These are phyloP conservation scores for Tagetes erecta DNA, from an alignment of 129 eudicot species.

Conservation along the genomic window DNA sequence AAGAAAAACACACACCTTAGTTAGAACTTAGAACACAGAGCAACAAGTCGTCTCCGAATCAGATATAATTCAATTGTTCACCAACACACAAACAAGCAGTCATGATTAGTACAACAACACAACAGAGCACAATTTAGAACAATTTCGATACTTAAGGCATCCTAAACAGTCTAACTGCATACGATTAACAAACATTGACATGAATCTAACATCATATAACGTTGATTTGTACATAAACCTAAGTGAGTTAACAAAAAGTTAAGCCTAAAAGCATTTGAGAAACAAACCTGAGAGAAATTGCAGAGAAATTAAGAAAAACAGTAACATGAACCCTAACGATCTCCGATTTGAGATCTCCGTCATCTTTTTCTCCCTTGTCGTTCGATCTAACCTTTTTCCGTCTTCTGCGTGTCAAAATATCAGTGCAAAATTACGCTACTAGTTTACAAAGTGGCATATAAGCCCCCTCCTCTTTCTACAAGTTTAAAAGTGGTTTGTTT, in stretches of 20 bases:
- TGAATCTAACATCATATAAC: not conserved
- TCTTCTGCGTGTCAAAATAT: conserved; percentile 24
- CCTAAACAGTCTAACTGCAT: not conserved
- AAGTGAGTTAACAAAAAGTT: not conserved
- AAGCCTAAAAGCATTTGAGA: conserved; percentile 13
- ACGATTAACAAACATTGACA: not conserved
- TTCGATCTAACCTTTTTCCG: conserved; percentile 20
- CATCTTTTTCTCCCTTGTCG: conserved; percentile 44
- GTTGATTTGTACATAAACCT: not conserved
- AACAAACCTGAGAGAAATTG: conserved; percentile 55
- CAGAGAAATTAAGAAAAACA: conserved; percentile 41
- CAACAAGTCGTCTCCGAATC: not conserved
- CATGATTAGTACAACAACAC: conserved; percentile 19
- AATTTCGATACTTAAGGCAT: not conserved
- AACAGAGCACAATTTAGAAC: conserved; percentile 22
- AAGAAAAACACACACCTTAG: not conserved
- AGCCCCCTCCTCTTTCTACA: conserved; percentile 9
- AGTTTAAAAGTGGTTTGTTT: not conserved
- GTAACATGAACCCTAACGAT: conserved; percentile 35
- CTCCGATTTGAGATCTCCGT: conserved; percentile 56
- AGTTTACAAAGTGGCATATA: not conserved
- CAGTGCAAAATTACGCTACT: conserved; percentile 17
- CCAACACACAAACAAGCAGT: not conserved
- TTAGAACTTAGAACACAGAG: not conserved
- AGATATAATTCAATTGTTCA: not conserved